Evolutionary conservation across 768 basidiomycete genomes (phyloP).

Genomic region (Macrolepiota fuliginosa): DNA sequence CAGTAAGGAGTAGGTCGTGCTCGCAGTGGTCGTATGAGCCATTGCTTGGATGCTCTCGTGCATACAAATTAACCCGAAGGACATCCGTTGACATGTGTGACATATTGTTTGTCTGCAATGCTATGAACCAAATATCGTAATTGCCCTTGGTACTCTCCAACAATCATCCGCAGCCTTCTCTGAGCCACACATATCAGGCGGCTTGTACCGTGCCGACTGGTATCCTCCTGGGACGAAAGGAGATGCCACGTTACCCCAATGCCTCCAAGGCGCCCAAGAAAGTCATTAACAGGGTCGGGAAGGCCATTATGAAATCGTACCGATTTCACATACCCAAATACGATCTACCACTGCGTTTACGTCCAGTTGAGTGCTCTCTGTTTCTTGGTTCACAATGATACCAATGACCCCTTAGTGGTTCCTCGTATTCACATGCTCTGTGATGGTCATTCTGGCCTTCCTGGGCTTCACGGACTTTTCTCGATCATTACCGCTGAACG

Average conservation of each 20-base stretch:
- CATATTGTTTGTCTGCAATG: neutral
- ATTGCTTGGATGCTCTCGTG: conserved; percentile 20
- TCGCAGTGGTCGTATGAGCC: conserved; percentile 57
- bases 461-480: conserved; percentile 77
- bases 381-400: neutral
- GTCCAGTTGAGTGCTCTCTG: conserved; percentile 49
- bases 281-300: conserved; percentile 42
- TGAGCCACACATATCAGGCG: neutral
- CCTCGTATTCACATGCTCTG: conserved; percentile 60
- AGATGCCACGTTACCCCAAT: neutral
- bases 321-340: conserved; percentile 60
- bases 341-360: conserved; percentile 67
- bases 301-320: conserved; percentile 72
- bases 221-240: neutral
- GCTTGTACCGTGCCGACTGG: neutral
- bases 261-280: conserved; percentile 24
- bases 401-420: conserved; percentile 61
- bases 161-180: neutral
- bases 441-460: conserved; percentile 71
- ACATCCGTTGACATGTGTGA: neutral
- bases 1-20: conserved; percentile 50
- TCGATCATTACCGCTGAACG: conserved; percentile 64
- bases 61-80: neutral
- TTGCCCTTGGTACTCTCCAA: neutral
- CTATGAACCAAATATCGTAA: neutral